Evolutionary conservation across 1,284 basidiomycete species (phyloP).

Genomic region (Sporisorium iseilematis-ciliati): DNA sequence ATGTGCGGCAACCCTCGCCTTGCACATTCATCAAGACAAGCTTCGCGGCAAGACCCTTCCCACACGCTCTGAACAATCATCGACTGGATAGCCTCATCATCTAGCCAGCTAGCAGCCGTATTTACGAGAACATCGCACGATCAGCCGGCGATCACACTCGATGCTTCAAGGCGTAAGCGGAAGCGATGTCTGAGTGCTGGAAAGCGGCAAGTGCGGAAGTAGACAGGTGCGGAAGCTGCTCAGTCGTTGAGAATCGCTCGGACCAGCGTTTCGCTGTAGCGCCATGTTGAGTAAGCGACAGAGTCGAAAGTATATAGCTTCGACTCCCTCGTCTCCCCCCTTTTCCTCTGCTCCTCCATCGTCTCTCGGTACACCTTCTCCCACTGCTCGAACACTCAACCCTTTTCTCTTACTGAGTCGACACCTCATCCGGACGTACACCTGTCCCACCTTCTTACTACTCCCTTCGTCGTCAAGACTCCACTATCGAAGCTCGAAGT

Average conservation of each 20-base stretch:
- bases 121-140: too few relatives aligned
- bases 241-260: not conserved
- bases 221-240: slow-evolving; percentile 5
- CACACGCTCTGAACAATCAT: too few relatives aligned
- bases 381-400: not conserved
- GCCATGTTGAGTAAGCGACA: not conserved
- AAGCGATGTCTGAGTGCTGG: not conserved
- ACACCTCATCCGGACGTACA: too few relatives aligned
- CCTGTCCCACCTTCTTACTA: not conserved
- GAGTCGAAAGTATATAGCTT: slow-evolving; percentile 10
- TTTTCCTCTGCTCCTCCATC: not conserved
- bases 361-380: not conserved
- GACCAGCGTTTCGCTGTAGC: not conserved
- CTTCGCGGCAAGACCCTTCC: too few relatives aligned
- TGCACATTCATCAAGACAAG: too few relatives aligned
- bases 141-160: not conserved
- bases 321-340: not conserved
- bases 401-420: not conserved
- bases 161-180: not conserved
- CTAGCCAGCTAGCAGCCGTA: too few relatives aligned
- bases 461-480: not conserved
- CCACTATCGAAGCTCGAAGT: not conserved
- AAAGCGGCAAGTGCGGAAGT: not conserved
- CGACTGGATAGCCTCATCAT: too few relatives aligned
- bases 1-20: too few relatives aligned